Percentiles rank a stretch among this genome's conserved stretches.
Evolutionary conservation across 148 eudicot species (phyloP).

Genomic region (Rhododendron simsii): DNA sequence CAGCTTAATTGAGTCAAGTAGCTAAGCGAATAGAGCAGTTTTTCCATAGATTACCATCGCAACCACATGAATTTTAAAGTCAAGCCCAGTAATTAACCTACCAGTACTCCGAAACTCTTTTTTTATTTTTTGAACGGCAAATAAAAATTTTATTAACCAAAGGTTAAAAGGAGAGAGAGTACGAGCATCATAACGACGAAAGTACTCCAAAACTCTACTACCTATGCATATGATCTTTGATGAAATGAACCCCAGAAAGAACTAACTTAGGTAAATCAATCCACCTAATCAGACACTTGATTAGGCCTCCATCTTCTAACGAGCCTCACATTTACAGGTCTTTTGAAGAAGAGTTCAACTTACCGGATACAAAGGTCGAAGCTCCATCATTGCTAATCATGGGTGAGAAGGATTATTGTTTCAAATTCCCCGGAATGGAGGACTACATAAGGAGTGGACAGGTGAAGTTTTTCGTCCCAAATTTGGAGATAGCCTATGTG

Average conservation of each 20-base stretch:
- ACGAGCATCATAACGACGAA: too few species aligned
- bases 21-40: too few species aligned
- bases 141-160: too few species aligned
- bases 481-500: conserved; percentile 25
- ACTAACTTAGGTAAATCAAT: neutral
- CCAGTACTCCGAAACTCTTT: too few species aligned
- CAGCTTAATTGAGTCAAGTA: too few species aligned
- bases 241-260: too few species aligned
- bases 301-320: neutral
- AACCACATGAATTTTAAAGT: too few species aligned
- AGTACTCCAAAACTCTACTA: too few species aligned
- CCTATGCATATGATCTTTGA: too few species aligned
- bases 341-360: neutral
- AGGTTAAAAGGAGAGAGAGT: too few species aligned
- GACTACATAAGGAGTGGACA: conserved; percentile 22
- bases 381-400: conserved; percentile 28
- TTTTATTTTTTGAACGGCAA: too few species aligned
- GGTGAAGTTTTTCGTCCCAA: conserved; percentile 20
- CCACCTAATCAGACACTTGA: neutral
- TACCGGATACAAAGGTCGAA: conserved; percentile 21
- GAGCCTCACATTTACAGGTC: conserved; percentile 3
- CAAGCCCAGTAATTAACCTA: too few species aligned
- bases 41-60: neutral
- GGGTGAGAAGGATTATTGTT: conserved; percentile 26
- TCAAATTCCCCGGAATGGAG: conserved; percentile 37